These are phyloP conservation scores for Penicillium rolfsii DNA, from an alignment of 2,329 filamentous ascomycete species.

Conservation along the genomic window DNA sequence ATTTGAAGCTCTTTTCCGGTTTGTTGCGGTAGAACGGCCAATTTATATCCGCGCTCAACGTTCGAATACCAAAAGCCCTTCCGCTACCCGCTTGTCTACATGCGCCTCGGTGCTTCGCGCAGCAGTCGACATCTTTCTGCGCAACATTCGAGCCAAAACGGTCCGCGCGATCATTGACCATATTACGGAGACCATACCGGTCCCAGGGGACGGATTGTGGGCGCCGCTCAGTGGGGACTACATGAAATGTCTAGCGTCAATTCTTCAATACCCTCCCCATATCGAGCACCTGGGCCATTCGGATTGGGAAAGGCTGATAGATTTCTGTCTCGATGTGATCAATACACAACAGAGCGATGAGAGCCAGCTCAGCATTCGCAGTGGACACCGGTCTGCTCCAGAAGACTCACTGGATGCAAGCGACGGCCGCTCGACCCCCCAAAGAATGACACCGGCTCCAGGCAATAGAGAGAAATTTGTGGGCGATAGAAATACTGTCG, in stretches of 20 bases:
- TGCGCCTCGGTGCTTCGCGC: constrained; percentile 73
- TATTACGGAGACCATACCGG: constrained; percentile 73
- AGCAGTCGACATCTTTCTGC: constrained; percentile 69
- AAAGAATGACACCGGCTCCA: constrained; percentile 34
- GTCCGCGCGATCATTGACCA: constrained; percentile 79
- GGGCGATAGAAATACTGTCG: constrained; percentile 44
- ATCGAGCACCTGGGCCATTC: constrained; percentile 74
- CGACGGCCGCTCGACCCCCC: constrained; percentile 37
- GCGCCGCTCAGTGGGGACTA: constrained; percentile 75
- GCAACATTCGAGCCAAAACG: constrained; percentile 73
- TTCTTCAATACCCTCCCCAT: constrained; percentile 75
- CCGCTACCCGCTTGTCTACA: constrained; percentile 63
- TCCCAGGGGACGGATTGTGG: constrained; percentile 64
- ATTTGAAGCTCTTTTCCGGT: constrained; percentile 77
- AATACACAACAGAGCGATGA: constrained; percentile 30
- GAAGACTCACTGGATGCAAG: constrained; percentile 33
- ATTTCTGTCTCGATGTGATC: constrained; percentile 72
- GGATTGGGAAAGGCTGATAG: constrained; percentile 69
- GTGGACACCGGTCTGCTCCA: constrained; percentile 29
- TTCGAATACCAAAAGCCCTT: constrained; percentile 55
- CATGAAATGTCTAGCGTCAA: constrained; percentile 69
- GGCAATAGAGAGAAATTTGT: constrained; percentile 31
- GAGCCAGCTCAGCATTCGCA: constrained; percentile 36
- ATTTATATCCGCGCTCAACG: constrained; percentile 60
- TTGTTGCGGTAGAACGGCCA: constrained; percentile 70